Evolutionary conservation across 768 basidiomycete species (phyloP).

Genomic region (Calocybe cyanea): DNA sequence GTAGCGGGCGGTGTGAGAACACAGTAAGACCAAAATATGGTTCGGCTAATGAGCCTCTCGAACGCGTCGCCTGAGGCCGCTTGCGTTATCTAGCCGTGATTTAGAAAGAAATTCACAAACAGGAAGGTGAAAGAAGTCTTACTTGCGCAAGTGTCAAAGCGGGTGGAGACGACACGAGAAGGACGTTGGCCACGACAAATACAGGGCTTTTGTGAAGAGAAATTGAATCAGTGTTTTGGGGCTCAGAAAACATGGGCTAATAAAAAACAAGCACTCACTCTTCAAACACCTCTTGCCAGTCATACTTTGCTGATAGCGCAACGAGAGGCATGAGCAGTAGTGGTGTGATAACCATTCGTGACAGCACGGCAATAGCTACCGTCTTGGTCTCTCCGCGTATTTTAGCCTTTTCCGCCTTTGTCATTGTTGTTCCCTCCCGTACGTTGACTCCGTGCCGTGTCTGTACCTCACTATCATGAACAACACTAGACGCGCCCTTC

Average conservation of each 20-base stretch:
- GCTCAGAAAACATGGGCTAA: slow-evolving; percentile 3
- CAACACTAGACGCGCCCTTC: neutral
- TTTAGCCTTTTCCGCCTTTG: neutral
- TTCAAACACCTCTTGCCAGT: slow-evolving; percentile 60
- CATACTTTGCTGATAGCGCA: slow-evolving; percentile 53
- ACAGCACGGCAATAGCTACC: slow-evolving; percentile 75
- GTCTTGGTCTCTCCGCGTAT: slow-evolving; percentile 61
- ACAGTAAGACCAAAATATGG: slow-evolving; percentile 93
- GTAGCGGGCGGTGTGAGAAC: slow-evolving; percentile 84
- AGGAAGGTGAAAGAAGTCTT: neutral
- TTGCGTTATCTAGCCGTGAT: slow-evolving; percentile 62
- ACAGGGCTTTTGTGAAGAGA: slow-evolving; percentile 56
- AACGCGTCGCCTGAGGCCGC: slow-evolving; percentile 83
- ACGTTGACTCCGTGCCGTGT: no score
- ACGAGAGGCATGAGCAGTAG: slow-evolving; percentile 74
- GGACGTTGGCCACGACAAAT: slow-evolving; percentile 79
- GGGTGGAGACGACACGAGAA: slow-evolving; percentile 81
- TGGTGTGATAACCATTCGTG: slow-evolving; percentile 87
- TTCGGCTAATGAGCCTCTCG: slow-evolving; percentile 85
- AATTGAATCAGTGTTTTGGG: no score
- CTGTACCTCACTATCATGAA: slow-evolving; percentile 39
- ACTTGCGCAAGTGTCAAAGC: slow-evolving; percentile 55
- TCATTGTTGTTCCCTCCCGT: no score
- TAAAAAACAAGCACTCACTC: slow-evolving; percentile 51
- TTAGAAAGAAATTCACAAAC: neutral